Conservation (phyloP, 306 rosid species). For the Mimosa bimucronata region DNA sequence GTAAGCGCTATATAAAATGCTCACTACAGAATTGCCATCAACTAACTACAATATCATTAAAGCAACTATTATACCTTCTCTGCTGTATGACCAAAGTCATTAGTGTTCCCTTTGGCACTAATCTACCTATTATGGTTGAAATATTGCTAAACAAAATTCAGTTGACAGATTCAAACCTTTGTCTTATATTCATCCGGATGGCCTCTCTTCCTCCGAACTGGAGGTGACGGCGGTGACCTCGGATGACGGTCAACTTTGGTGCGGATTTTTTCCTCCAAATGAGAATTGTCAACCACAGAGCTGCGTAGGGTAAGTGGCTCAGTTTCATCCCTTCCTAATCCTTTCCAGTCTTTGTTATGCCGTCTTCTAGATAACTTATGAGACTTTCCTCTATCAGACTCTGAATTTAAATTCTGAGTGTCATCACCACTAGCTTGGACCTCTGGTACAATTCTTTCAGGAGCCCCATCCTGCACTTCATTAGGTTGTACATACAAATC, state of each 20-base stretch:
- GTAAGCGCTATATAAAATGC: background rate
- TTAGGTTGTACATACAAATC: conserved; percentile 61
- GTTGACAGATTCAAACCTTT: conserved; percentile 49
- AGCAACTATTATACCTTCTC: background rate
- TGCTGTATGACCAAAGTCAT: background rate
- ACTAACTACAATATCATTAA: background rate
- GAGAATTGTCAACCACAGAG: conserved; percentile 54
- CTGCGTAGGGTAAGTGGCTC: conserved; percentile 69
- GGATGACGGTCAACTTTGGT: conserved; percentile 41
- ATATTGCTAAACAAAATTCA: background rate
- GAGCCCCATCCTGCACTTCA: conserved; percentile 52
- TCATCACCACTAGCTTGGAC: conserved; percentile 48
- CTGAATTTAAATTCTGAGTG: conserved; percentile 52
- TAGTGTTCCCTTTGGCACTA: background rate
- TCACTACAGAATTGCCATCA: background rate
- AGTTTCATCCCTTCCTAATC: conserved; percentile 57
- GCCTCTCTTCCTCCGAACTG: conserved; percentile 59
- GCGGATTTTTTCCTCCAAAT: conserved; percentile 48
- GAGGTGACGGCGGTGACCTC: conserved; percentile 49
- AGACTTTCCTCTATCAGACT: conserved; percentile 58
- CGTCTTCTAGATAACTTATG: conserved; percentile 59
- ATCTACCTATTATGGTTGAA: background rate
- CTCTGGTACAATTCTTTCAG: conserved; percentile 44
- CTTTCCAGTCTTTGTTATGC: conserved; percentile 87
- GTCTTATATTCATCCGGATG: conserved; percentile 49